A percentile compares a stretch with the other conserved stretches of the same genome.
These are phyloP conservation scores for Hypomyces rosellus DNA, from an alignment of 2,329 filamentous ascomycete genomes.

Conservation along the genomic window DNA sequence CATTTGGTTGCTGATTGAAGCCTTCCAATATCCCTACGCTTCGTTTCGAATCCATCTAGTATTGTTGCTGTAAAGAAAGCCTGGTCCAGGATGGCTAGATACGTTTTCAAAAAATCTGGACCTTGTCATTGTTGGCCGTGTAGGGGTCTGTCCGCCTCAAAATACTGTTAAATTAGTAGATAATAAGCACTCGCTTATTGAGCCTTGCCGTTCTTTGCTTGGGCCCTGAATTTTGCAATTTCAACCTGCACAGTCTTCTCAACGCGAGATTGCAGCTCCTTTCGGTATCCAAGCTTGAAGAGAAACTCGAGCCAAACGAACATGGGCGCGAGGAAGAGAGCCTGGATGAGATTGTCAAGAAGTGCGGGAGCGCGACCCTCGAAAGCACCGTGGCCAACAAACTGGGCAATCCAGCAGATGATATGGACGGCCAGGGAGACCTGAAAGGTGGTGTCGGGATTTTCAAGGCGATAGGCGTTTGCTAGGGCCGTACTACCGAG, in stretches of 20 bases:
- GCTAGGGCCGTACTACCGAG: constrained; percentile 66
- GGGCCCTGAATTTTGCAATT: constrained; percentile 64
- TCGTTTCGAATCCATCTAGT: too few relatives aligned
- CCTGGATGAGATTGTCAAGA: constrained; percentile 86
- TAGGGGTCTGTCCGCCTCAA: not conserved
- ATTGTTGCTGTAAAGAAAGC: too few relatives aligned
- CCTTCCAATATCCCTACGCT: too few relatives aligned
- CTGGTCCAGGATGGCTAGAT: too few relatives aligned
- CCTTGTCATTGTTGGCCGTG: not conserved
- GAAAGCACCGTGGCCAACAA: constrained; percentile 83
- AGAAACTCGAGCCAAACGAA: constrained; percentile 96
- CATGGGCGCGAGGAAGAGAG: constrained; percentile 85
- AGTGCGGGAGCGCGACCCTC: constrained; percentile 84
- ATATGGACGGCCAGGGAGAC: constrained; percentile 62
- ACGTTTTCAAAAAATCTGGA: not conserved
- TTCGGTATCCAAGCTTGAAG: constrained; percentile 85
- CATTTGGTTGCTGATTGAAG: not conserved
- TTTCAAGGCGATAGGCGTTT: constrained; percentile 64
- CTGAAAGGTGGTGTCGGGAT: constrained; percentile 44
- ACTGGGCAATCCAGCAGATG: constrained; percentile 79
- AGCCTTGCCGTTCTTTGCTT: constrained; percentile 49
- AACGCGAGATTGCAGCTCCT: constrained; percentile 75
- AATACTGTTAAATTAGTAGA: not conserved
- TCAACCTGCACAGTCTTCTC: constrained; percentile 70
- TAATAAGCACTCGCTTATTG: constrained; percentile 21